A percentile compares a stretch with the other conserved stretches of the same genome.
Conservation (phyloP, 495 filamentous ascomycete species). For the Aspergillus ellipticus region DNA sequence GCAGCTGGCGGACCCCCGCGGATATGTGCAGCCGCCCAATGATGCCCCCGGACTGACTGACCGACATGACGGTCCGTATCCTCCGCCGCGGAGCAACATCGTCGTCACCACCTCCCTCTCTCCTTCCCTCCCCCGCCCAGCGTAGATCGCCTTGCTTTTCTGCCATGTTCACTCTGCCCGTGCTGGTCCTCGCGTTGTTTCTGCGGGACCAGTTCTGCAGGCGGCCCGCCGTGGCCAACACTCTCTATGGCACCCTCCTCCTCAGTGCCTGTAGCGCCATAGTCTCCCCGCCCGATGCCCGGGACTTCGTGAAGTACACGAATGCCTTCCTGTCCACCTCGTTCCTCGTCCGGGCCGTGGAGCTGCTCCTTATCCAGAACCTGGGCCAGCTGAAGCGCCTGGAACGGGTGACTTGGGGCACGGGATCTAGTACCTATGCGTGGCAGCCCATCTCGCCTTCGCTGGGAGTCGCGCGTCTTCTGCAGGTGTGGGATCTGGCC, state of each 20-base stretch:
- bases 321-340: conserved; percentile 16
- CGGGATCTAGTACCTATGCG: too few relatives aligned
- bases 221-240: not conserved
- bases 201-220: conserved; percentile 8
- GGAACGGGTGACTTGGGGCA: conserved; percentile 1
- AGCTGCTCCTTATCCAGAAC: conserved; percentile 15
- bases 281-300: conserved; percentile 8
- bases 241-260: conserved; percentile 4
- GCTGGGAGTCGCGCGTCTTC: conserved; percentile 5
- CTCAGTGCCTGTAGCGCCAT: conserved; percentile 8
- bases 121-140: too few relatives aligned
- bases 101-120: too few relatives aligned
- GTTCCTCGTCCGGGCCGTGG: conserved; percentile 14
- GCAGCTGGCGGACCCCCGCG: too few relatives aligned
- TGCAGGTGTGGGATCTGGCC: conserved; percentile 12
- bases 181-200: conserved; percentile 12
- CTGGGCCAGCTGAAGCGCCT: conserved; percentile 7
- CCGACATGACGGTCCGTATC: too few relatives aligned
- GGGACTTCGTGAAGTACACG: conserved; percentile 12
- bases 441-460: conserved; percentile 13
- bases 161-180: conserved; percentile 14
- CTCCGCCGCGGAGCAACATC: too few relatives aligned
- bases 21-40: too few relatives aligned
- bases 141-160: too few relatives aligned
- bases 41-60: too few relatives aligned